These are phyloP conservation scores for Vararia minispora DNA, from an alignment of 768 basidiomycete species.

Conservation along the genomic window DNA sequence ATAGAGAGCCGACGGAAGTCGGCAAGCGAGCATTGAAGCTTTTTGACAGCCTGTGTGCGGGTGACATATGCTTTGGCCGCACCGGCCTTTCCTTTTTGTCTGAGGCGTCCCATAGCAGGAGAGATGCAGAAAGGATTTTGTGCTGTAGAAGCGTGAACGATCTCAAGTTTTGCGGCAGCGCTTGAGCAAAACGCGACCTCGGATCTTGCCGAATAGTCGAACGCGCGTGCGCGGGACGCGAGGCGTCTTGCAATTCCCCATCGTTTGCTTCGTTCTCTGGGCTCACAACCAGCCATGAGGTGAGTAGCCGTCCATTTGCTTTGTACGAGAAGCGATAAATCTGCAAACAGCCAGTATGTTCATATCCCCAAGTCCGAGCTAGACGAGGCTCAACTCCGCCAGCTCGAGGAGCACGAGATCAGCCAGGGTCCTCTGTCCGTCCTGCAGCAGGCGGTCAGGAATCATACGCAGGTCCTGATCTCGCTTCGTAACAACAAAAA, in stretches of 20 bases:
- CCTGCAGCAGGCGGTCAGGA: constrained; percentile 93
- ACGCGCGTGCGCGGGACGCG: no score
- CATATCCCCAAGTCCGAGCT: constrained; percentile 95
- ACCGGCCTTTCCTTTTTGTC: constrained; percentile 80
- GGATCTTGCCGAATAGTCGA: no score
- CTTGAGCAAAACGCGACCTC: no score
- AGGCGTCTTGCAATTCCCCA: no score
- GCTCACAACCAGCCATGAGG: constrained; percentile 11
- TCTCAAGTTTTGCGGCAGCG: no score
- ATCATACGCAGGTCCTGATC: constrained; percentile 95
- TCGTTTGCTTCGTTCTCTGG: no score
- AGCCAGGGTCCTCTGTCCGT: constrained; percentile 96
- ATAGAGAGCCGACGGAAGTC: constrained; percentile 97
- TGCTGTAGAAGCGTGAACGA: no score
- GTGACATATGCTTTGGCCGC: constrained; percentile 90
- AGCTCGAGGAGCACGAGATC: constrained; percentile 97
- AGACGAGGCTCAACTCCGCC: constrained; percentile 91
- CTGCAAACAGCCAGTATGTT: constrained; percentile 76
- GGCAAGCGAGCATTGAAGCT: constrained; percentile 90
- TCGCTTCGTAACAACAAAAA: constrained; percentile 98
- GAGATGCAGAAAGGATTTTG: no score
- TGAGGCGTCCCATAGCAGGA: constrained; percentile 69
- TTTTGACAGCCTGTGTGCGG: constrained; percentile 84
- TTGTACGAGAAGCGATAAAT: no score
- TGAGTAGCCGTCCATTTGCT: no score